Base-by-base conservation (phyloP, 495 filamentous ascomycete species). In the Hyaloscypha finlandica region DNA sequence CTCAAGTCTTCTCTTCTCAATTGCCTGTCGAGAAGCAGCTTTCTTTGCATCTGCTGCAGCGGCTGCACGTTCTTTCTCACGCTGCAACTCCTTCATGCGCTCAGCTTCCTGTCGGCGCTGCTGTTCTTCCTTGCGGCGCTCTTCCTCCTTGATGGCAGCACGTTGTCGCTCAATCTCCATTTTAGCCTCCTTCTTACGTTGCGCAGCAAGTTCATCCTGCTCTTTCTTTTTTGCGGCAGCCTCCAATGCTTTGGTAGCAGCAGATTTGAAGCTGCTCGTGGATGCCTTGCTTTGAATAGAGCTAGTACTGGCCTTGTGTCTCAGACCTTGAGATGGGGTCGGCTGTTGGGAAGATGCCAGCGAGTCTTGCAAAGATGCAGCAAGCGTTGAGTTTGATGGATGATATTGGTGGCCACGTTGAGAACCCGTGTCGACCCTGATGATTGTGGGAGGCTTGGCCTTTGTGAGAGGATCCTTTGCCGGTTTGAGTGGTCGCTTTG, bases 121-220 rank as follows among this genome's bases (percentile, higher is more conserved):
- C 60, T 84, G 81, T 64, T 87, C 81, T 64, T 84, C 79, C 35
- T 79, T 77, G 45, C 74, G 78, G 22, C 78, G 78, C 63, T 86
- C 80, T 61, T 90, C 87, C 67, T 88, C 86, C 59, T 83, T 80
- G 56, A 80, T 78, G 6, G 83, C 84, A 59, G 88, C 85, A 63
- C 89, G 84, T 76, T 90, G 93, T 60, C 90, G 89, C 70, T 95
- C 92, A 30, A 89, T 75, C 70, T 94, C 91, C 1, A 85, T 85
- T 75, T 91, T 91, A 35, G 88, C 88, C 31, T 96, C 91, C 32
- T 88, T 88, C 72, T 89, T 93, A n/a, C 89, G 87, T 68, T 92
- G 88, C 20, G 86, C 85, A 54, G 90, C 90, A 39, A 85, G 86
- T 73, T 94, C 91, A 70, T 95, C 92, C 69, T 89, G 86, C 70